A percentile compares a stretch with the other conserved stretches of the same genome.
phyloP scores from a whole-genome alignment of 768 basidiomycete genomes.

The Trichaptum fuscoviolaceum region DNA sequence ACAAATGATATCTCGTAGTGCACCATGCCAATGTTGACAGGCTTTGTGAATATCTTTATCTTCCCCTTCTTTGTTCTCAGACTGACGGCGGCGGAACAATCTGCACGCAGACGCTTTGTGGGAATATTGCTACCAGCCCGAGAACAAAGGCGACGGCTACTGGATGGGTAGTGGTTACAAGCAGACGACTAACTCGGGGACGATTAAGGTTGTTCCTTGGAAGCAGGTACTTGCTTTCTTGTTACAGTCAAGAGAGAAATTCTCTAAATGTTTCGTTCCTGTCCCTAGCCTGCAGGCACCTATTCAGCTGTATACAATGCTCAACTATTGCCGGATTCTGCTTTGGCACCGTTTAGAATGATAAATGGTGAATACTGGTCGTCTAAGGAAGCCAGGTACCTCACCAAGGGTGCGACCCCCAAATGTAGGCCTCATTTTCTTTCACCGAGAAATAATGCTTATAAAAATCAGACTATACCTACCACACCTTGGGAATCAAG shows the following conservation, averaged over 20 bases:
- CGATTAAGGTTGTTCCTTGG: slow-evolving; percentile 16
- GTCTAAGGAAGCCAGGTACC: slow-evolving; percentile 18
- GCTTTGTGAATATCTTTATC: slow-evolving; percentile 12
- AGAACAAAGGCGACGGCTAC: slow-evolving; percentile 10
- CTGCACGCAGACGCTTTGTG: slow-evolving; percentile 20
- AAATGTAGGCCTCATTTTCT: slow-evolving; percentile 24
- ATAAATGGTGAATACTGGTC: slow-evolving; percentile 22
- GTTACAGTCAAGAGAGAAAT: neutral
- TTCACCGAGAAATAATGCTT: slow-evolving; percentile 20
- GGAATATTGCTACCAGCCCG: slow-evolving; percentile 23
- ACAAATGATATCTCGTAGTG: slow-evolving; percentile 14
- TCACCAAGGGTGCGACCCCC: slow-evolving; percentile 16
- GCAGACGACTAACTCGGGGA: neutral
- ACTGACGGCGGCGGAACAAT: neutral
- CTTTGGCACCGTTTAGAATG: slow-evolving; percentile 20
- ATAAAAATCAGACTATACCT: slow-evolving; percentile 16
- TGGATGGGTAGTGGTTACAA: slow-evolving; percentile 25
- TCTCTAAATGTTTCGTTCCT: neutral
- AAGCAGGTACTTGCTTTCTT: slow-evolving; percentile 12
- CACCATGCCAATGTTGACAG: slow-evolving; percentile 53
- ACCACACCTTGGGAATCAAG: neutral
- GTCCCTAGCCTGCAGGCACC: slow-evolving; percentile 17
- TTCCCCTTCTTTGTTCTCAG: neutral
- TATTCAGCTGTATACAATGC: slow-evolving; percentile 21
- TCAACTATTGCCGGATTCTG: slow-evolving; percentile 16